phyloP scores from a whole-genome alignment of 306 rosid species.

The Lathyrus sativus region DNA sequence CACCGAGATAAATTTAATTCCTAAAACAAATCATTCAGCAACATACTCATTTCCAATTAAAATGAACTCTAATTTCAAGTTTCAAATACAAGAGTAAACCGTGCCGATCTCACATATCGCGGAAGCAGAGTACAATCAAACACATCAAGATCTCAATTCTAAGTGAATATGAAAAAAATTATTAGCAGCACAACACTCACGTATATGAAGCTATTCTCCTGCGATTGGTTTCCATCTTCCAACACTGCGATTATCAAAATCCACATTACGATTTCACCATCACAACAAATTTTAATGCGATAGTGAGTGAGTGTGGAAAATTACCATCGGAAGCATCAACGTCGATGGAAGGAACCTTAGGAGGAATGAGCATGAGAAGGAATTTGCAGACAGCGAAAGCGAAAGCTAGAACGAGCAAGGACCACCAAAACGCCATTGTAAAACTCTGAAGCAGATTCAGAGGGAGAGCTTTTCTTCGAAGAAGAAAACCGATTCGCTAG shows the following conservation, averaged over 20 bases:
- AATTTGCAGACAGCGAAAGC: constrained; percentile 81
- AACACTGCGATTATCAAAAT: constrained; percentile 59
- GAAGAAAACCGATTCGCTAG: constrained; percentile 31
- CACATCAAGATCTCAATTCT: not conserved
- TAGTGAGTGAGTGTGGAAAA: constrained; percentile 3
- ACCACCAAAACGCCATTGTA: constrained; percentile 88
- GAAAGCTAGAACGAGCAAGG: constrained; percentile 66
- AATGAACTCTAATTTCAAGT: not conserved
- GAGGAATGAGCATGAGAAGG: constrained; percentile 89
- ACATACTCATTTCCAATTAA: constrained; percentile 14
- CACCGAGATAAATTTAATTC: constrained; percentile 7
- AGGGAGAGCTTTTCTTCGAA: not conserved
- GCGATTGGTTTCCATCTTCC: constrained; percentile 79
- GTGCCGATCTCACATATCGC: constrained; percentile 29
- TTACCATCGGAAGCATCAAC: constrained; percentile 91
- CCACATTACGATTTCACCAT: constrained; percentile 29
- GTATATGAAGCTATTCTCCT: constrained; percentile 82
- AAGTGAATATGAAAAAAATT: not conserved
- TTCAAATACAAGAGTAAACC: constrained; percentile 12
- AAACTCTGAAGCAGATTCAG: too few species aligned
- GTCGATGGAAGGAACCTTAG: constrained; percentile 83
- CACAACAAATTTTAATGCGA: not conserved
- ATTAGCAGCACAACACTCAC: constrained; percentile 48
- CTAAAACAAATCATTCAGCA: not conserved
- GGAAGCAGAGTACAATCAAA: constrained; percentile 8